Evolutionary conservation across 495 filamentous ascomycete species (phyloP).

Genomic region (Elasticomyces elasticus): DNA sequence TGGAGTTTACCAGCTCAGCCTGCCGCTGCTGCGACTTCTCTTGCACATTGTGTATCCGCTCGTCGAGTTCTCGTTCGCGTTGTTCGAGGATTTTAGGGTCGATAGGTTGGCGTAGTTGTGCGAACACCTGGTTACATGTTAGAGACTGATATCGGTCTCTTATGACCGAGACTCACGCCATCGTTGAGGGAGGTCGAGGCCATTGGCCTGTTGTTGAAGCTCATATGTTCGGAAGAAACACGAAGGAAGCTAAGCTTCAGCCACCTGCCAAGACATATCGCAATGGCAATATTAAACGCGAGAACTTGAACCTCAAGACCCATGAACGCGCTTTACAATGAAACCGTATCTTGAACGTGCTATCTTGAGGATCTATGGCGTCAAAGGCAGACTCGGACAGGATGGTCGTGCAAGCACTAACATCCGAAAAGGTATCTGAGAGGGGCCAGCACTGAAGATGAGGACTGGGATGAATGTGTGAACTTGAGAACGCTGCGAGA

Average conservation of each 20-base stretch:
- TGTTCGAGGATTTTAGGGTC: constrained; percentile 53
- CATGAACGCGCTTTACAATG: no score
- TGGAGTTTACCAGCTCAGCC: constrained; percentile 40
- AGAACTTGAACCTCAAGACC: no score
- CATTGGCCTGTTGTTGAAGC: constrained; percentile 2
- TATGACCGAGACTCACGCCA: not conserved
- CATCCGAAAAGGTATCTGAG: no score
- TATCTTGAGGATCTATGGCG: no score
- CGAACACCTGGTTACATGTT: constrained; percentile 45
- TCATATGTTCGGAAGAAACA: not conserved
- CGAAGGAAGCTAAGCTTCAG: not conserved
- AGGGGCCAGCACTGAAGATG: no score
- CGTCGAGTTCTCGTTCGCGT: constrained; percentile 51
- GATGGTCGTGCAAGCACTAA: no score
- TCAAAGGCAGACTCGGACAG: no score
- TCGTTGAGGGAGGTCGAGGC: not conserved
- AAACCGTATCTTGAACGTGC: no score
- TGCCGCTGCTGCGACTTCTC: constrained; percentile 57
- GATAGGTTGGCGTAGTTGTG: constrained; percentile 49
- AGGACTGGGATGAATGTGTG: no score
- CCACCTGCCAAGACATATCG: not conserved
- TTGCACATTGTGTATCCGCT: constrained; percentile 52
- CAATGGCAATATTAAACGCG: no score
- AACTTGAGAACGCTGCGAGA: no score
- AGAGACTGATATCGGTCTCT: not conserved